phyloP scores from a whole-genome alignment of 1,284 basidiomycete species.

The Megacollybia platyphylla region DNA sequence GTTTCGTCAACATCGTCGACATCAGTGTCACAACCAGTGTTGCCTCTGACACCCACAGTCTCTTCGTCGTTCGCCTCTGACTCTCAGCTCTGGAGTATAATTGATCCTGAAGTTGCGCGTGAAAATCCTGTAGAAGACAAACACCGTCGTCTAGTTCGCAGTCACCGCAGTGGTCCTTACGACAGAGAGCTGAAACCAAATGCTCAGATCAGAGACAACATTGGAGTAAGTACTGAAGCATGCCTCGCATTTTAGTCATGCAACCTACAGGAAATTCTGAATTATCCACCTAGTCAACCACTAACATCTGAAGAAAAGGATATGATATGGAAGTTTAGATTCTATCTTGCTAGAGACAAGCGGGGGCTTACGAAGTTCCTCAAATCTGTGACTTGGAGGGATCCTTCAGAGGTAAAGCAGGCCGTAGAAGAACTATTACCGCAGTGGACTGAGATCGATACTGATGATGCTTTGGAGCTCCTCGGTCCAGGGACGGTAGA shows the following conservation, averaged over 20 bases:
- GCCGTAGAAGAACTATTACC: slow-evolving; percentile 94
- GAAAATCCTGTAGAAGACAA: slow-evolving; percentile 98
- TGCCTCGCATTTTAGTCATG: background rate
- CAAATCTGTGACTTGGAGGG: slow-evolving; percentile 96
- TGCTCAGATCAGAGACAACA: slow-evolving; percentile 86
- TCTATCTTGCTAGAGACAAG: slow-evolving; percentile 87
- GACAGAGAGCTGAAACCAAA: slow-evolving; percentile 96
- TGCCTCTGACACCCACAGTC: slow-evolving; percentile 31
- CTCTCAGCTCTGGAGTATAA: slow-evolving; percentile 73
- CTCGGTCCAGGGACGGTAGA: slow-evolving; percentile 88
- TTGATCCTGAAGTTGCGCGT: slow-evolving; percentile 81
- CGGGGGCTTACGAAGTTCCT: slow-evolving; percentile 94
- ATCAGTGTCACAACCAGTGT: slow-evolving; percentile 11
- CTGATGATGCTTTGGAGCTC: slow-evolving; percentile 92
- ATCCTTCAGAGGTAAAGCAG: slow-evolving; percentile 92
- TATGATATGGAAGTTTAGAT: slow-evolving; percentile 96
- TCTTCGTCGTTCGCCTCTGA: slow-evolving; percentile 42
- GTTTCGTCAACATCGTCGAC: slow-evolving; percentile 23
- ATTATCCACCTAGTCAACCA: slow-evolving; percentile 81
- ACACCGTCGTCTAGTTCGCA: slow-evolving; percentile 86
- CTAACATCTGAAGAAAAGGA: slow-evolving; percentile 92
- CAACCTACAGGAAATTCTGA: slow-evolving; percentile 68
- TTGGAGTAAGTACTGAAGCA: slow-evolving; percentile 51
- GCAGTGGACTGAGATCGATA: slow-evolving; percentile 95
- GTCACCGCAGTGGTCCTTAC: slow-evolving; percentile 88